A percentile compares a stretch with the other conserved stretches of the same genome.
Conservation (phyloP, 2,329 filamentous ascomycete genomes). For the Aspergillus fischeri region DNA sequence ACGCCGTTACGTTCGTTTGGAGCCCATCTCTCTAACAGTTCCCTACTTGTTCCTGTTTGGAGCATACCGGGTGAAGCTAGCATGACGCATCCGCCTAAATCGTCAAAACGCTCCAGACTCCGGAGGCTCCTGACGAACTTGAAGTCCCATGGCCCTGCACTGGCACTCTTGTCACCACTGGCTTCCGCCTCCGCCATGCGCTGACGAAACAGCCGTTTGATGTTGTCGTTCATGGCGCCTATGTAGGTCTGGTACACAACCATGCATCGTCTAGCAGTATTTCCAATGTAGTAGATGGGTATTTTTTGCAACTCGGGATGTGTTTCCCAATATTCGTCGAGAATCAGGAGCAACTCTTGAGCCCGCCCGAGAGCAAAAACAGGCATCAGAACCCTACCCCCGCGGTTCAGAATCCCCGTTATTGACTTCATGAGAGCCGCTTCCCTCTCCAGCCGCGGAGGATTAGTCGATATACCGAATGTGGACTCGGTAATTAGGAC, state of each 20-base stretch:
- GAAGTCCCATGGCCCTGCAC: conserved; percentile 85
- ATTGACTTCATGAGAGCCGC: conserved; percentile 94
- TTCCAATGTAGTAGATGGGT: conserved; percentile 96
- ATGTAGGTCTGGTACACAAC: conserved; percentile 98
- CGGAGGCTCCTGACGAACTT: conserved; percentile 89
- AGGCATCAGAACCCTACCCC: conserved; percentile 87
- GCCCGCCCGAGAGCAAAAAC: conserved; percentile 93
- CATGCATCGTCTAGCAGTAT: conserved; percentile 95
- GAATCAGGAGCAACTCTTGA: conserved; percentile 87
- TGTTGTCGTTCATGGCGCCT: conserved; percentile 98
- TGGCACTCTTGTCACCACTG: conserved; percentile 68
- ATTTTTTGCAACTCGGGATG: conserved; percentile 84
- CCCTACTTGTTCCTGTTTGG: conserved; percentile 89
- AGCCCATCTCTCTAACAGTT: conserved; percentile 91
- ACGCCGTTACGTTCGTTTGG: conserved; percentile 97
- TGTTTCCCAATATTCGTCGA: conserved; percentile 95
- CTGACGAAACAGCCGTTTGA: conserved; percentile 90
- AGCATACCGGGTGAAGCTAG: conserved; percentile 97
- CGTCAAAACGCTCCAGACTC: conserved; percentile 91
- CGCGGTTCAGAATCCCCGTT: conserved; percentile 83
- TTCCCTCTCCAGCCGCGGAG: conserved; percentile 85
- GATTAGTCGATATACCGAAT: conserved; percentile 91
- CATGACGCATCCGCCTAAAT: conserved; percentile 94
- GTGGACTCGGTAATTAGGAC: conserved; percentile 97
- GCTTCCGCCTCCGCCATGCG: conserved; percentile 87